Percentiles rank a stretch among this genome's conserved stretches.
Evolutionary conservation across 2,329 filamentous ascomycete species (phyloP).

Genomic region (Botryotinia globosa): DNA sequence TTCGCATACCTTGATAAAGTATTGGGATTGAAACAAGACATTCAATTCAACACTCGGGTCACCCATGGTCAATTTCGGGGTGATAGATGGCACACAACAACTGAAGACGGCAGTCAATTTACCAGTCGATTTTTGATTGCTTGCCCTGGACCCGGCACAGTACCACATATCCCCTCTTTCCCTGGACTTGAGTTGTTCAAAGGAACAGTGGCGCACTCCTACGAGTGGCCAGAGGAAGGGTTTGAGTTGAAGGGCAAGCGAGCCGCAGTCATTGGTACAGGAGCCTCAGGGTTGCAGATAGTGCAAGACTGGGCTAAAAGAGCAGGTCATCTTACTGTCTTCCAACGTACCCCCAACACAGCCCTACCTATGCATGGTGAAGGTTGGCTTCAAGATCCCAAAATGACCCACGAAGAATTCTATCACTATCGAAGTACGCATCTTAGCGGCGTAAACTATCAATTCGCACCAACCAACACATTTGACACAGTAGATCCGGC

Average conservation of each 20-base stretch:
- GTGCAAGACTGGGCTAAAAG: conserved; percentile 54
- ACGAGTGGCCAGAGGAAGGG: conserved; percentile 56
- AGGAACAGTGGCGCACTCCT: conserved; percentile 51
- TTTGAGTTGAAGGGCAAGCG: conserved; percentile 53
- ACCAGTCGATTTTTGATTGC: neutral
- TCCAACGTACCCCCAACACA: conserved; percentile 60
- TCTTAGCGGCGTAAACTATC: neutral
- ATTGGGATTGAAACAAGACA: neutral
- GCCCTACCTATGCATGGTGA: conserved; percentile 43
- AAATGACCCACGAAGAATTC: neutral
- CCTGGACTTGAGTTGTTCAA: conserved; percentile 46
- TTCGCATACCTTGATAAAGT: neutral
- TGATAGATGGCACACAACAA: neutral
- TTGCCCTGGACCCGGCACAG: neutral
- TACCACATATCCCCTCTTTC: conserved; percentile 52
- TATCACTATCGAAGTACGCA: neutral
- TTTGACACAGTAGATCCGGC: neutral
- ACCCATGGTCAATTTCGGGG: neutral
- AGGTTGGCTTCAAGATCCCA: neutral
- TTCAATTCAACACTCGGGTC: neutral
- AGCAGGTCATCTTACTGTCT: conserved; percentile 50
- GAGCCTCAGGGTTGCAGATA: conserved; percentile 57
- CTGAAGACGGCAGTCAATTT: neutral
- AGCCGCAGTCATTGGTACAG: conserved; percentile 59
- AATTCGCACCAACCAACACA: neutral